Evolutionary conservation across 1,139 yeast species (phyloP), one percentile per base, ranked within the genome.

Genomic region (Sugiyamaella novakii): DNA sequence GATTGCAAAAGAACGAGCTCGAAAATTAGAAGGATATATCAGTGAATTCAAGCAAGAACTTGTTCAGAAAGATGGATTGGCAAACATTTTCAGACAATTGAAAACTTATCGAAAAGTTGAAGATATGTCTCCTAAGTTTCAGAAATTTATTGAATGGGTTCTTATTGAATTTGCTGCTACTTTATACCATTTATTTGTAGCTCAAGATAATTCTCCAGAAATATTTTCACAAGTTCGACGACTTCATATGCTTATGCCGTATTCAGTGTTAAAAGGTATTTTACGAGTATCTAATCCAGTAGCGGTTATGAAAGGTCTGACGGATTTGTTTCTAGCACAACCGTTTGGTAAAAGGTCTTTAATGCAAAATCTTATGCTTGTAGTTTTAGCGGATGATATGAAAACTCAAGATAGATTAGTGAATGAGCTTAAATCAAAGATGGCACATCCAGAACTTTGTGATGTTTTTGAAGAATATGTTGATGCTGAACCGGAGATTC

Each of bases 121-220:
- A 21, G 79, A 84, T n/a, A 71, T 88, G 47, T 80, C 92, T 2
- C 84, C 86, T 1, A 73, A 84, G 43, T 71, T 89, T 46, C 74
- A 74, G 55, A 78, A 86, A 39, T 84, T 89, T 55, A 74, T 87
- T 37, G 87, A 87, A 55, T 84, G 96, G 88, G 79, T 84, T 54
- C 81, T 87, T 52, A 78, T 89, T 18, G 94, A 89, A 62, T 70
- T 87, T 18, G 87, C 96, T 0, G 87, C 96, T 0, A 84, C 95
- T 0, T 69, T 89, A 3, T 88, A 87, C 65, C 89, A 87, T 57
- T 61, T 84, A 39, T 84, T 89, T 59, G 71, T 91, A 35, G 91
- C 92, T 0, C 84, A 80, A 51, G 97, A 91, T 64, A 80, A 80
- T 55, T 81, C 95, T 1, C 78, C 81, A 53, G 96, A 86, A 57